Base-by-base conservation (phyloP, 306 rosid genomes). In the Vigna unguiculata region DNA sequence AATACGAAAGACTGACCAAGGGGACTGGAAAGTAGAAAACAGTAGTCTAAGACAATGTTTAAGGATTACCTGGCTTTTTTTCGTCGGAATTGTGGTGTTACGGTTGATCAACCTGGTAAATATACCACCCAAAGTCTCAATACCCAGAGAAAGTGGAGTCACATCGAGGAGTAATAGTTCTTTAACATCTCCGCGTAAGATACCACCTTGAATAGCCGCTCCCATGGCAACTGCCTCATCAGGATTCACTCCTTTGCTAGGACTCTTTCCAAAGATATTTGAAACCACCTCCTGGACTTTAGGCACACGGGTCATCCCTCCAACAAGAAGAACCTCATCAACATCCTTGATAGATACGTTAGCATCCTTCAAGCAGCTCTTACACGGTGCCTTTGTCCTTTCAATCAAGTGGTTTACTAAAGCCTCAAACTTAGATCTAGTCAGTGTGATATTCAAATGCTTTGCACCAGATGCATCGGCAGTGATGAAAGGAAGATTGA, bases 261-360 rank as follows among this genome's bases (percentile, higher is more conserved):
- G 98, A 82, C 87, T 57, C 85, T 93, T 91, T 14, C 92, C 97
- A 69, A 93, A 93, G 40, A 93, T 91, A 21, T 67, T 83, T 2
- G 87, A 21, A 45, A 93, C 98, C 6, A 93, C 92, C 13, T 88
- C 89, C 76, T 93, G 98, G 48, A 93, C 98, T 76, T 91, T 93
- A 8, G 98, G 98, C 10, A 93, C 98, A 47, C 98, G 98, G 19
- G 98, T 91, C 98, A 91, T 91, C 62, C 98, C 98, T 80, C 98
- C 98, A 12, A 93, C 98, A 25, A 93, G 90, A 75, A 93, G 98
- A 43, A 93, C 98, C 86, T 93, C 97, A 61, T 93, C 98, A n/a
- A 93, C 91, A 1, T 93, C 98, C 87, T 91, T 93, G 70, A 77
- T 66, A 40, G 96, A 87, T 28, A 86, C 49, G 79, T 81, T 88